Conservation (phyloP, 2,329 filamentous ascomycete genomes). For the Exophiala viscosa region DNA sequence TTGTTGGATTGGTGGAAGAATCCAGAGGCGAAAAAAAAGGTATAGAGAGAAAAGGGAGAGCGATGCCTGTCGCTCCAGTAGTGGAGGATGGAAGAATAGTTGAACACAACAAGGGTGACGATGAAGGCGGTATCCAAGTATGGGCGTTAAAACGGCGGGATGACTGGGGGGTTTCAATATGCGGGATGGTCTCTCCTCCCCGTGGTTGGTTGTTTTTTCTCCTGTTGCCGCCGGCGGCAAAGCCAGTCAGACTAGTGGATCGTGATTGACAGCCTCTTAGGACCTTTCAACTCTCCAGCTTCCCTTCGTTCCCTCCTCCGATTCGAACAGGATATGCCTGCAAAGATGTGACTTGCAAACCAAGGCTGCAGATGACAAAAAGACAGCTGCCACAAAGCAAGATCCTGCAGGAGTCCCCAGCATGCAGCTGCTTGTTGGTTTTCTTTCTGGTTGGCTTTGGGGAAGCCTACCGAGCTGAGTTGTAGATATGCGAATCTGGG, state of each 20-base stretch:
- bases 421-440: slow-evolving; percentile 2
- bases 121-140: background rate
- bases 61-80: slow-evolving; percentile 8
- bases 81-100: slow-evolving; percentile 1
- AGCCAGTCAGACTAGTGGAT: slow-evolving; percentile 7
- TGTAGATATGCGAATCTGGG: slow-evolving; percentile 10
- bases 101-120: background rate
- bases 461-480: slow-evolving; percentile 5
- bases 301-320: too few species aligned
- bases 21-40: background rate
- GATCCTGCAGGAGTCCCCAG: background rate
- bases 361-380: slow-evolving; percentile 13
- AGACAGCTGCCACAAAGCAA: background rate
- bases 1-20: slow-evolving; percentile 8
- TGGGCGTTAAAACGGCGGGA: slow-evolving; percentile 22
- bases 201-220: slow-evolving; percentile 4
- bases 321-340: too few species aligned
- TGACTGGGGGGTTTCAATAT: background rate
- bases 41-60: slow-evolving; percentile 3
- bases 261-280: slow-evolving; percentile 1
- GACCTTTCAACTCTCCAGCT: background rate
- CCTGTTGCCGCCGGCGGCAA: slow-evolving; percentile 23
- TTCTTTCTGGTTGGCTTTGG: slow-evolving; percentile 8
- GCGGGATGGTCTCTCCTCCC: background rate
- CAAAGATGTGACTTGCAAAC: slow-evolving; percentile 9